A percentile compares a stretch with the other conserved stretches of the same genome.
Evolutionary conservation across 306 rosid species (phyloP).

Genomic region (Begonia peltatifolia): DNA sequence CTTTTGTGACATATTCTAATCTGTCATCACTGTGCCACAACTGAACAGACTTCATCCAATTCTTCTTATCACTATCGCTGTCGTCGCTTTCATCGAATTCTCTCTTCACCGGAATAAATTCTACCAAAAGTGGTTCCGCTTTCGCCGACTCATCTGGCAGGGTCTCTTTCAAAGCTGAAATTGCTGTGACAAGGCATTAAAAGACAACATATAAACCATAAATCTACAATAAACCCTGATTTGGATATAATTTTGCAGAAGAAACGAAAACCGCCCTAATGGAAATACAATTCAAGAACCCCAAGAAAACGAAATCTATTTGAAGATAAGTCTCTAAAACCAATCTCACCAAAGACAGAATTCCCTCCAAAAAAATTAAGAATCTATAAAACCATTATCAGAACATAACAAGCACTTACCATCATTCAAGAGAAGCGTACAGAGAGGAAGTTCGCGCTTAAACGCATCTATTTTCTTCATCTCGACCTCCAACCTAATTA

Average conservation of each 20-base stretch:
- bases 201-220: no score
- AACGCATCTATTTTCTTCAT: conserved; percentile 40
- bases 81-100: conserved; percentile 32
- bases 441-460: conserved; percentile 52
- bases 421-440: conserved; percentile 36
- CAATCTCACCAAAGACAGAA: no score
- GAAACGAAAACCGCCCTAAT: no score
- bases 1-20: conserved; percentile 1
- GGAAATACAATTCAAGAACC: no score
- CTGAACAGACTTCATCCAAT: conserved; percentile 98
- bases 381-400: not conserved
- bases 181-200: conserved; percentile 56
- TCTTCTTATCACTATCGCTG: conserved; percentile 55
- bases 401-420: conserved; percentile 15
- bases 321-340: no score
- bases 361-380: no score
- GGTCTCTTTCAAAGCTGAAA: conserved; percentile 37
- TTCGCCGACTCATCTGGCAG: conserved; percentile 26
- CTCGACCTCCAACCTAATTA: conserved; percentile 33
- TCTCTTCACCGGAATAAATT: conserved; percentile 69
- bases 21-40: conserved; percentile 44
- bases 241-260: no score
- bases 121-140: conserved; percentile 53
- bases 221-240: no score
- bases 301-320: no score